Conservation (phyloP, 192 early-diverging fungal species). For the Coemansia sp. region DNA sequence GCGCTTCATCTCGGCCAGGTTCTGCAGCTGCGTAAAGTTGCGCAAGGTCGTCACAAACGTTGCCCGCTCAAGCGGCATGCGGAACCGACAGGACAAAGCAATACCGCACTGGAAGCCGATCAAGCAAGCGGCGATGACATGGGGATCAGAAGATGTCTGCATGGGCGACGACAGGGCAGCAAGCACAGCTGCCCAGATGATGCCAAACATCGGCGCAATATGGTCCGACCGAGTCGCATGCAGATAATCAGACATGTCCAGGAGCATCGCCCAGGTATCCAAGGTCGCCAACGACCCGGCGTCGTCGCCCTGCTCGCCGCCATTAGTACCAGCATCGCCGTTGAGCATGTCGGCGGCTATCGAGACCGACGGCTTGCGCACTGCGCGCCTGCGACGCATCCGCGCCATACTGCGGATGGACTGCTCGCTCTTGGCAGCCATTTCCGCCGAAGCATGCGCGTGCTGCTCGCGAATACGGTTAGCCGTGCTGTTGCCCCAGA, state of each 20-base stretch:
- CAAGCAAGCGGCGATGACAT: slow-evolving; percentile 68
- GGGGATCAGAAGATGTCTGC: slow-evolving; percentile 77
- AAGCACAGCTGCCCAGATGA: slow-evolving; percentile 84
- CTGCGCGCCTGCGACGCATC: slow-evolving; percentile 42
- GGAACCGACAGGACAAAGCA: slow-evolving; percentile 76
- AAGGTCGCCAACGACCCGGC: slow-evolving; percentile 23
- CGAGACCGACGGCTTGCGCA: slow-evolving; percentile 11
- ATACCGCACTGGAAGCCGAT: slow-evolving; percentile 79
- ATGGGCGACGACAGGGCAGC: slow-evolving; percentile 78
- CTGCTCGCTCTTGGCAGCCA: slow-evolving; percentile 71
- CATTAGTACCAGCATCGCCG: not conserved
- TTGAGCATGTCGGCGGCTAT: slow-evolving; percentile 7
- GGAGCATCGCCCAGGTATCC: slow-evolving; percentile 35
- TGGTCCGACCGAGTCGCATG: slow-evolving; percentile 80
- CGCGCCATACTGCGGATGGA: slow-evolving; percentile 62
- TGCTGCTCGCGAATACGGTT: slow-evolving; percentile 57
- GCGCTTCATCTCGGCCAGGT: slow-evolving; percentile 78
- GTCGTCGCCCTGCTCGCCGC: not conserved
- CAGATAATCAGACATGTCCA: slow-evolving; percentile 58
- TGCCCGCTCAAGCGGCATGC: slow-evolving; percentile 84
- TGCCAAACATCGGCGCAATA: slow-evolving; percentile 88
- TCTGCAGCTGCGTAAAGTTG: slow-evolving; percentile 83
- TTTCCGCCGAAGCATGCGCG: slow-evolving; percentile 60
- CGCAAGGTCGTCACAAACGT: slow-evolving; percentile 89
- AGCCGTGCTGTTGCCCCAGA: slow-evolving; percentile 44